phyloP scores from a whole-genome alignment of 192 early-diverging fungal genomes.

The Coemansia aciculifera region DNA sequence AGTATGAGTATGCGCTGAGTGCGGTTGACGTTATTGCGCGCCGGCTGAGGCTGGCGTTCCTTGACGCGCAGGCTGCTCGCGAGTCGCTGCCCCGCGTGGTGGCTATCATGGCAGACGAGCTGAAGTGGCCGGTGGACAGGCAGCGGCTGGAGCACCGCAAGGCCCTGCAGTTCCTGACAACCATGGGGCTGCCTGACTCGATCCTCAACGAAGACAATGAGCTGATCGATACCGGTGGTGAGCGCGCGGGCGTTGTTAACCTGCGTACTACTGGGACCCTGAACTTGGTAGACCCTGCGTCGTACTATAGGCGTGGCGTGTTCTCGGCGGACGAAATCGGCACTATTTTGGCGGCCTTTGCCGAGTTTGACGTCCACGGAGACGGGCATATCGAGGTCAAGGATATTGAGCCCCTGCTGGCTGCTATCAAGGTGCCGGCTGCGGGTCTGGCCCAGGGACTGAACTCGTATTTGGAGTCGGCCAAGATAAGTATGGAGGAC shows the following conservation, averaged over 20 bases:
- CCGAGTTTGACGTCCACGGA: slow-evolving; percentile 50
- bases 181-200: slow-evolving; percentile 86
- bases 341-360: slow-evolving; percentile 49
- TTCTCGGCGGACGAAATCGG: slow-evolving; percentile 59
- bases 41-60: slow-evolving; percentile 87
- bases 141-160: slow-evolving; percentile 69
- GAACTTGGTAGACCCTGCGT: slow-evolving; percentile 49
- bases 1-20: slow-evolving; percentile 90
- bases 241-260: slow-evolving; percentile 26
- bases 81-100: slow-evolving; percentile 84
- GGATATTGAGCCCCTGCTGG: slow-evolving; percentile 43
- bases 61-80: slow-evolving; percentile 87
- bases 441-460: slow-evolving; percentile 16
- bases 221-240: slow-evolving; percentile 9
- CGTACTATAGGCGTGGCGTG: slow-evolving; percentile 55
- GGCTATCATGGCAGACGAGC: slow-evolving; percentile 89
- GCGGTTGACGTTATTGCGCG: slow-evolving; percentile 93
- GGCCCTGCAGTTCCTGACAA: slow-evolving; percentile 74
- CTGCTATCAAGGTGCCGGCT: slow-evolving; percentile 36
- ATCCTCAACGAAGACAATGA: slow-evolving; percentile 29
- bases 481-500: slow-evolving; percentile 16
- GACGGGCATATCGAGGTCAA: slow-evolving; percentile 48
- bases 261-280: slow-evolving; percentile 28
- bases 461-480: slow-evolving; percentile 18
- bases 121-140: slow-evolving; percentile 71